Percentiles rank a stretch among this genome's conserved stretches.
Conservation (phyloP, 176 grass and related monocot species). For the Guadua angustifolia region DNA sequence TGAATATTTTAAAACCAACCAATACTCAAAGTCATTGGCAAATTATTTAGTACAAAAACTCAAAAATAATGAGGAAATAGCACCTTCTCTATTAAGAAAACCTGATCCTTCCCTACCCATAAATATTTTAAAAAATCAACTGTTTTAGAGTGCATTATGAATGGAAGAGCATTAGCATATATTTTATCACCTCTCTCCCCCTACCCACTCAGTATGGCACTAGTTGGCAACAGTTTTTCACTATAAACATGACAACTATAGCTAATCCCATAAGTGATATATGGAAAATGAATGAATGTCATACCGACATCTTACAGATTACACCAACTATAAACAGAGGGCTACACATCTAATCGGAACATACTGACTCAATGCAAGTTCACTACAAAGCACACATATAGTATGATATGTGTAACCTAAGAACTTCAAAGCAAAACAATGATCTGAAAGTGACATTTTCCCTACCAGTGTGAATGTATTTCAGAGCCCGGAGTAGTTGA, state of each 20-base stretch:
- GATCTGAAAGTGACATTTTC: constrained; percentile 8
- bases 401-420: not conserved
- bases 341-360: constrained; percentile 2
- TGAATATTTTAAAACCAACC: constrained; percentile 2
- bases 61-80: not conserved
- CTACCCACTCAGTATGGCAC: not conserved
- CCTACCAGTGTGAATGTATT: constrained; percentile 95
- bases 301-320: not conserved
- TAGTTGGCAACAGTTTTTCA: not conserved
- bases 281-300: constrained; percentile 1
- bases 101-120: not conserved
- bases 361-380: constrained; percentile 13
- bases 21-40: not conserved
- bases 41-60: constrained; percentile 9
- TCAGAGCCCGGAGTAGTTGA: constrained; percentile 94
- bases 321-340: constrained; percentile 13
- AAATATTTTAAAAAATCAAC: not conserved
- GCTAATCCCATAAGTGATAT: not conserved
- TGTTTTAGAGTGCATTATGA: not conserved
- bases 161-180: constrained; percentile 2
- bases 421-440: constrained; percentile 5
- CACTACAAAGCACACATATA: constrained; percentile 21
- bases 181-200: not conserved
- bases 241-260: not conserved
- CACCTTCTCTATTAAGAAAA: constrained; percentile 1